Evolutionary conservation across 2,329 filamentous ascomycete genomes (phyloP), one percentile per base, ranked within the genome.

Genomic region (Atkinsonella hypoxylon): DNA sequence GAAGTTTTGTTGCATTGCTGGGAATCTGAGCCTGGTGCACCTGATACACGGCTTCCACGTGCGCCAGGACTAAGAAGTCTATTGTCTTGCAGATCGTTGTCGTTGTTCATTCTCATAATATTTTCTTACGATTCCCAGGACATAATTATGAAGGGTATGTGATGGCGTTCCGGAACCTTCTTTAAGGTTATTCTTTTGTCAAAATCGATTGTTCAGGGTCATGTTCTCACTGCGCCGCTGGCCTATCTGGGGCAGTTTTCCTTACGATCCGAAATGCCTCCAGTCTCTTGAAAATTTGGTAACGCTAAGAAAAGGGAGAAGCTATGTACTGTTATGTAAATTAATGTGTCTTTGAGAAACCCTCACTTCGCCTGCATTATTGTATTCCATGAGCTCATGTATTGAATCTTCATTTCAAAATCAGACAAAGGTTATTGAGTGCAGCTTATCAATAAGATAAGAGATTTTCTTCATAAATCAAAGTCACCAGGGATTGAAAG

Each of bases 291-390:
- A 26, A 26, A 26, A 26, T 26, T 7, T 26, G 26, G 26, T 7
- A 26, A 26, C 26, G 26, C 26, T 26, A 5, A 26, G 26, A 26
- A 6, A 26, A 26, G 26, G 4, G 26, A 26, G 26, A 26, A 26
- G 58, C 60, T 2, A 59, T 2, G 57, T 59, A 0, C 60, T 58
- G 20, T 47, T 26, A 22, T 42, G 7, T 11, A 17, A 36, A 38
- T 41, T 22, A 3, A 20, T 17, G 26, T 26, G 26, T 26, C 26
- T 26, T 7, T 26, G 26, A 26, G 26, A 26, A 26, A 26, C 26
- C 7, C 26, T 26, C 26, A 26, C 8, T 26, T 26, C 8, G 26
- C 26, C 26, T 5, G 7, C 26, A 26, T 26, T 26, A 26, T 8
- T 7, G 8, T 7, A 26, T 26, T 26, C 26, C 26, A 26, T 7